Percentiles rank a stretch among this genome's conserved stretches.
Conservation (phyloP, 192 early-diverging fungal species). For the Piromyces finnis region DNA sequence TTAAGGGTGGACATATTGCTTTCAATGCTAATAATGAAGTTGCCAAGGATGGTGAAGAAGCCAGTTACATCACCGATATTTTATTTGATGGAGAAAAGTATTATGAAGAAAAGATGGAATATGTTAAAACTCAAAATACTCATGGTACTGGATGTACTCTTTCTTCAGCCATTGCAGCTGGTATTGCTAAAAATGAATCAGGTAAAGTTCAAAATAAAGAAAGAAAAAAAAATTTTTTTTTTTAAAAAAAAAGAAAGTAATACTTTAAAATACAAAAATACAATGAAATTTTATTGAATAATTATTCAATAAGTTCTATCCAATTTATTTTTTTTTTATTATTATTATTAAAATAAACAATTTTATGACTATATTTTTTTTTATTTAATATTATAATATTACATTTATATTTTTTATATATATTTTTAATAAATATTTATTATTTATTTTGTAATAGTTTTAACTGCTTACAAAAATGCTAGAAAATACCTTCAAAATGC, state of each 20-base stretch:
- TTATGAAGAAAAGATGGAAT: constrained; percentile 7
- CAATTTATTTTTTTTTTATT: too few species aligned
- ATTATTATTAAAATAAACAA: too few species aligned
- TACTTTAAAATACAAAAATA: too few species aligned
- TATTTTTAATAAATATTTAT: too few species aligned
- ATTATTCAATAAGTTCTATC: too few species aligned
- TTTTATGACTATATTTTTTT: too few species aligned
- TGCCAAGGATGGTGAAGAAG: not conserved
- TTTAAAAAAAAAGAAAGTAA: too few species aligned
- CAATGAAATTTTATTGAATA: too few species aligned
- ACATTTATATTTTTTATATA: too few species aligned
- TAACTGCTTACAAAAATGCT: constrained; percentile 29
- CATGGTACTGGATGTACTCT: constrained; percentile 83
- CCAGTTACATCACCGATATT: not conserved
- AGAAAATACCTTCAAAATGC: constrained; percentile 46
- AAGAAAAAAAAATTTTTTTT: not conserved
- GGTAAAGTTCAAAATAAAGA: constrained; percentile 9
- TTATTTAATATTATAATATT: not conserved
- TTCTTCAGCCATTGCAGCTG: constrained; percentile 58
- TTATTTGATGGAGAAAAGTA: constrained; percentile 5
- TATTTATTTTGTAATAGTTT: too few species aligned
- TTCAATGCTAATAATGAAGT: not conserved
- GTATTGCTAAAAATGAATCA: constrained; percentile 32
- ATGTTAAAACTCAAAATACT: constrained; percentile 45
- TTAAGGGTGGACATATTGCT: constrained; percentile 75